Conservation (phyloP, 179 eudicot genomes). For the Silene coronaria region DNA sequence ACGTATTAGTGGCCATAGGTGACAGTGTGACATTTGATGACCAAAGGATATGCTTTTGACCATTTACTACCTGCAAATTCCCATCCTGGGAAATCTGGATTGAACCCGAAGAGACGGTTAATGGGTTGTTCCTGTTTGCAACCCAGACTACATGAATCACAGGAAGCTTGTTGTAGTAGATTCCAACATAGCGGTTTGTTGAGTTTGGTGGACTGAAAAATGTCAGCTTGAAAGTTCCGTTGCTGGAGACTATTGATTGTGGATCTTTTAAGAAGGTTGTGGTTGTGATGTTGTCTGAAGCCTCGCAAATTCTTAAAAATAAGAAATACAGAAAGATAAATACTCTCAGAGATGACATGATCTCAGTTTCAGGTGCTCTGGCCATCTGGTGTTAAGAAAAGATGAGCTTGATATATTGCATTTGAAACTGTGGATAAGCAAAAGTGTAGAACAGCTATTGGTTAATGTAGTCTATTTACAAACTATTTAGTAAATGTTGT, state of each 20-base stretch:
- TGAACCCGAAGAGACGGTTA: constrained; percentile 24
- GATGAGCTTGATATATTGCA: background rate
- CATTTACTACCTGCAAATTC: constrained; percentile 24
- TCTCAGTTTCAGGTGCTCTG: background rate
- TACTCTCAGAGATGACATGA: constrained; percentile 1
- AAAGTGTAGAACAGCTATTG: background rate
- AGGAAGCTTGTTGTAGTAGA: constrained; percentile 26
- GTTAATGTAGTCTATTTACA: no score
- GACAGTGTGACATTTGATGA: constrained; percentile 24
- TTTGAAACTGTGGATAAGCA: background rate
- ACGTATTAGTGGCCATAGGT: background rate
- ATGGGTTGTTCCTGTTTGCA: constrained; percentile 34
- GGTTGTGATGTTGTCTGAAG: constrained; percentile 6
- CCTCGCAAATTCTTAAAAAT: background rate
- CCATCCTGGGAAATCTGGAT: constrained; percentile 26
- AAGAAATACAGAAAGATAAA: constrained; percentile 11
- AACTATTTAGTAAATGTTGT: no score
- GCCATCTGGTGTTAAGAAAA: background rate
- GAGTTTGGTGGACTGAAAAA: constrained; percentile 29
- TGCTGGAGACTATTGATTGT: constrained; percentile 15
- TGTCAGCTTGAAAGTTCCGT: constrained; percentile 20
- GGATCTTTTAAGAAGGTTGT: constrained; percentile 10
- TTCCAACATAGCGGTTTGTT: constrained; percentile 27
- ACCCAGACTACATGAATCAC: constrained; percentile 26
- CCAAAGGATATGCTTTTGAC: constrained; percentile 24